Base-by-base conservation (phyloP, 768 basidiomycete species). In the Tylopilus sp. region DNA sequence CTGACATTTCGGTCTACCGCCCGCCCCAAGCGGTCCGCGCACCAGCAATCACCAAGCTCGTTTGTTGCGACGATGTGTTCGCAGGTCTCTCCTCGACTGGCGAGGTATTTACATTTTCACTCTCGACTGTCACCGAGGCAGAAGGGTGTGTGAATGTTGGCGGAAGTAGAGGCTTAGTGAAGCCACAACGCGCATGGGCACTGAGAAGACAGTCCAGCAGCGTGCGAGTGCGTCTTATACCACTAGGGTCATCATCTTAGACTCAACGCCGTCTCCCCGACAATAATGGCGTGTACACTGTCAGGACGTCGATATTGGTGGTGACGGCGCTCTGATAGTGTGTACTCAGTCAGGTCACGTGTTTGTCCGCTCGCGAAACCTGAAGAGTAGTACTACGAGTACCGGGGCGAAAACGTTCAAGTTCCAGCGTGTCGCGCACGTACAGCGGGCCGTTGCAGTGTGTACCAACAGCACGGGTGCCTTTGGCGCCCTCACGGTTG, bases 301-400 rank as follows among this genome's bases (percentile, higher is more conserved):
- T 46, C 59, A 88, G 85, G 96, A 98, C 61, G 88, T 96, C 10
- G 93, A 92, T 0, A 76, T 98, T 14, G 92, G 92, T 19, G 75
- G 84, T 1, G 93, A 97, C 57, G 92, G 94, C 5, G 82, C 87
- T 16, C 81, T 97, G 63, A 86, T 97, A 64, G 79, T 98, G 42
- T 97, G 92, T 71, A 98, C 96, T 2, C 84, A 89, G 56, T 95
- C 96, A 5, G 96, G 96, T 0, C 94, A 98, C 61, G 94, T 96
- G 29, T 98, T 88, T 64, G 78, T 95, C 22, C 87, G 94, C 22
- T 78, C 84, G 19, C 81, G 92, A 25, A 82, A 73, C 53, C 55
- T 56, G 49, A 71, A 63, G 58, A 57, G 50, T 6, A 52, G 42
- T 21, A 48, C 49, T 65, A 67, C 54, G 47, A 62, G 61, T 24